Conservation (phyloP, 495 filamentous ascomycete genomes). For the Trichodelitschia bisporula region DNA sequence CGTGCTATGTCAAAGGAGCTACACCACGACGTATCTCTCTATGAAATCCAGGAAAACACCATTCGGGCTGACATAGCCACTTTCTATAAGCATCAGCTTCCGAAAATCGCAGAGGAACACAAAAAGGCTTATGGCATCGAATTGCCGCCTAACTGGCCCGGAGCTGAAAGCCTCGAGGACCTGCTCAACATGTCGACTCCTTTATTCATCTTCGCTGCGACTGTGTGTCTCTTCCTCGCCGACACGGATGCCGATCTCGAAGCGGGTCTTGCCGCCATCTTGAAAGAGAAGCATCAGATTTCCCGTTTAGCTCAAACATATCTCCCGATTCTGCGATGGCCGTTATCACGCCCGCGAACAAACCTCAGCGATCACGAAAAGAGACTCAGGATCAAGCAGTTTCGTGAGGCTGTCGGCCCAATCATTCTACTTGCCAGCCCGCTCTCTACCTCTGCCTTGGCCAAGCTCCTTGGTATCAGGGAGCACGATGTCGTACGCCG, state of each 20-base stretch:
- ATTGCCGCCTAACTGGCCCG: conserved; percentile 17
- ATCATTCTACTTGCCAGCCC: conserved; percentile 11
- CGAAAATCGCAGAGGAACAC: neutral
- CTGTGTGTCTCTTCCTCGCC: conserved; percentile 5
- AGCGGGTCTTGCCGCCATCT: conserved; percentile 3
- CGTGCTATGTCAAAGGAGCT: conserved; percentile 1
- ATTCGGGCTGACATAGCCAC: conserved; percentile 16
- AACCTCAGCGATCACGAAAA: conserved; percentile 4
- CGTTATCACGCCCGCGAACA: conserved; percentile 5
- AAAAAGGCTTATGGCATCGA: too few relatives aligned
- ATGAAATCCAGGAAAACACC: conserved; percentile 11
- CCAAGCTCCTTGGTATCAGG: conserved; percentile 5
- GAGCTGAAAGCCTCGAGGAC: conserved; percentile 7
- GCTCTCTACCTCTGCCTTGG: conserved; percentile 12
- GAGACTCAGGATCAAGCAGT: conserved; percentile 6
- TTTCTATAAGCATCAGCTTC: conserved; percentile 10
- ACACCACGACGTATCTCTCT: conserved; percentile 10
- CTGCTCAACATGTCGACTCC: conserved; percentile 17
- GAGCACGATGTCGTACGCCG: conserved; percentile 3
- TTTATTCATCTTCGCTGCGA: conserved; percentile 11
- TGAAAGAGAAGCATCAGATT: conserved; percentile 4
- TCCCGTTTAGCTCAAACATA: conserved; percentile 8
- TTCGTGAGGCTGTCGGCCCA: conserved; percentile 13
- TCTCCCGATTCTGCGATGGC: conserved; percentile 8
- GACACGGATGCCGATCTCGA: conserved; percentile 5